Conservation (phyloP, 306 rosid genomes). For the Styphnolobium japonicum region DNA sequence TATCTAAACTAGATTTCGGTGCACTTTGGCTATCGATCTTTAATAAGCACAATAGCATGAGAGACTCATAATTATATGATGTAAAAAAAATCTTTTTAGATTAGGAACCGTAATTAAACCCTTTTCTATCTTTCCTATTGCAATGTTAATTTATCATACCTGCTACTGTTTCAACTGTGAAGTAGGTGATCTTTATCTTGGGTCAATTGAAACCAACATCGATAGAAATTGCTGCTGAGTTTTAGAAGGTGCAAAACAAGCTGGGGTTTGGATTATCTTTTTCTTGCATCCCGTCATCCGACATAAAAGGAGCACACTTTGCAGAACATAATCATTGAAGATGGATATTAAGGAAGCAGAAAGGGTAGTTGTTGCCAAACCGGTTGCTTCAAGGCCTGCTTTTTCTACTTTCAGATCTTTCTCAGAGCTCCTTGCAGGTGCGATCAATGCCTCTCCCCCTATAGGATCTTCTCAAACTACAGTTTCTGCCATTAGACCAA, state of each 20-base stretch:
- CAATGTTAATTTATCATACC: not conserved
- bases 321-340: not conserved
- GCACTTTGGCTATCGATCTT: not conserved
- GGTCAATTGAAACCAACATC: not conserved
- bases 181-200: not conserved
- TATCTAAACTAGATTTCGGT: not conserved
- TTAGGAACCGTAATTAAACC: not conserved
- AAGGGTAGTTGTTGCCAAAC: constrained; percentile 74
- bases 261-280: not conserved
- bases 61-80: not conserved
- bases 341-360: constrained; percentile 83
- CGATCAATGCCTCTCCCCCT: constrained; percentile 60
- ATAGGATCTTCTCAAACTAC: constrained; percentile 52
- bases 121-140: not conserved
- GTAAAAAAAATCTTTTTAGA: not conserved
- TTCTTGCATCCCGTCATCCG: not conserved
- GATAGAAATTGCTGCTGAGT: not conserved
- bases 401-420: constrained; percentile 77
- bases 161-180: not conserved
- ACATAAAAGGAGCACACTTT: not conserved
- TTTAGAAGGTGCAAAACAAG: not conserved
- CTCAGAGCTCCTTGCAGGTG: constrained; percentile 88
- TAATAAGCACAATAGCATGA: not conserved
- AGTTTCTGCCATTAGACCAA: constrained; percentile 88
- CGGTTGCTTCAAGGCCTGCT: constrained; percentile 87